Evolutionary conservation across 176 grass and related monocot genomes (phyloP), one percentile per base, ranked within the genome.

Genomic region (Calamus simplicifolius): DNA sequence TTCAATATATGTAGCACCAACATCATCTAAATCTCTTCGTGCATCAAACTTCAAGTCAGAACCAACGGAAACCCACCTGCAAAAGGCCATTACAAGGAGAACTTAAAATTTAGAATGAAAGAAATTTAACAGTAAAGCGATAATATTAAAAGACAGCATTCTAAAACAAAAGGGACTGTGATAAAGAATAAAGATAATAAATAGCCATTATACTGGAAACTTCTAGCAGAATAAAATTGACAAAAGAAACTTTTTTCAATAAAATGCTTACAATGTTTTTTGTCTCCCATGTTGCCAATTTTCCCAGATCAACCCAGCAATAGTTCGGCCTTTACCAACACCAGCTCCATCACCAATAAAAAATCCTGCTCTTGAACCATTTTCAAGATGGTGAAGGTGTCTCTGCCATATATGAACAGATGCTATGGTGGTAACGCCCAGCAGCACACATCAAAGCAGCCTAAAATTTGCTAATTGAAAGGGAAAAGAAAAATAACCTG

Each of bases 241-340:
- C 35, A 43, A 7, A 43, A 13, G 35, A 43, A 43, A 43, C 35
- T 43, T 38, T 2, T 10, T 43, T 13, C 13, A 12, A 43, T 43
- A 68, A 56, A 71, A 82, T 50, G 61, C 87, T 92, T 83, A 98
- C 93, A 98, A 54, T 80, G 84, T 84, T 68, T 90, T 98, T 67
- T 82, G 76, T 52, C 84, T 90, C 65, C 76, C 84, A 68, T 92
- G 87, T 70, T 98, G 87, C 93, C 93, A 98, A 80, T 89, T 92
- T 79, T 98, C 93, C 93, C 87, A 92, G 28, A 92, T 88, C 81
- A 98, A 89, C 51, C 93, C 93, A 68, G 93, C 93, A 85, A 98
- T 87, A 56, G 93, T 98, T 68, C 93, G 83, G 13, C 93, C 93
- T 74, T 98, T 98, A 82, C 93, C 93, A 78, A 98, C 86, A 75